These are phyloP conservation scores for Venturia carpophila DNA, from an alignment of 2,329 filamentous ascomycete species.

Conservation along the genomic window DNA sequence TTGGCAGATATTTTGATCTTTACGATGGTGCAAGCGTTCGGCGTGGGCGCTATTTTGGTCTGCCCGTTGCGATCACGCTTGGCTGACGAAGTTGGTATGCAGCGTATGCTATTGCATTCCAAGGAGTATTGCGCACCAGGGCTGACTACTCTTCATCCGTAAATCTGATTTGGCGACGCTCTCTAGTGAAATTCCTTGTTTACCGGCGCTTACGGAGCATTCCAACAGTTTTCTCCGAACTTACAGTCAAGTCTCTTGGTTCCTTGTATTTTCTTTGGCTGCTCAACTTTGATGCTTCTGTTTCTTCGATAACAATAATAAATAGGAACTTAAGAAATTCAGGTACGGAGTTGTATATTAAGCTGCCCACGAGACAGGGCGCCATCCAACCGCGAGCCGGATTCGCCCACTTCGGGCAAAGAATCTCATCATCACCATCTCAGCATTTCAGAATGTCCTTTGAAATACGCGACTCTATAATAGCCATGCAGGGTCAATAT, in stretches of 20 bases:
- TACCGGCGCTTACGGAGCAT: neutral
- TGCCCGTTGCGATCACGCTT: neutral
- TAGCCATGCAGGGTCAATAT: neutral
- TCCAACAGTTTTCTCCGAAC: neutral
- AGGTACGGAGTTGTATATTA: neutral
- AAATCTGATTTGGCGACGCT: neutral
- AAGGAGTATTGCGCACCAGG: neutral
- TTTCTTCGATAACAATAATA: neutral
- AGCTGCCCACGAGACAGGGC: neutral
- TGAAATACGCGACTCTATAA: conserved; percentile 1
- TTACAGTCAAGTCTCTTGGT: neutral
- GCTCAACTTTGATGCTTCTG: no score
- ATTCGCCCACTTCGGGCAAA: neutral
- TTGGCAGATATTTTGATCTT: neutral
- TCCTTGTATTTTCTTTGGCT: conserved; percentile 1
- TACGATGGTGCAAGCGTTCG: neutral
- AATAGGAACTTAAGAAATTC: neutral
- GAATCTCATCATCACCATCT: conserved; percentile 4
- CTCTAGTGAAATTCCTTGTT: neutral
- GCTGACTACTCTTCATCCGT: conserved; percentile 6
- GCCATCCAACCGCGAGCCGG: neutral
- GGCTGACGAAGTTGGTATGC: conserved; percentile 7
- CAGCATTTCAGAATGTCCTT: conserved; percentile 9
- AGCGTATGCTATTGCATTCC: conserved; percentile 3
- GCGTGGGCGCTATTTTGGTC: conserved; percentile 2